Evolutionary conservation across 805 yeast genomes (phyloP).

Genomic region (Starmerella apicola): DNA sequence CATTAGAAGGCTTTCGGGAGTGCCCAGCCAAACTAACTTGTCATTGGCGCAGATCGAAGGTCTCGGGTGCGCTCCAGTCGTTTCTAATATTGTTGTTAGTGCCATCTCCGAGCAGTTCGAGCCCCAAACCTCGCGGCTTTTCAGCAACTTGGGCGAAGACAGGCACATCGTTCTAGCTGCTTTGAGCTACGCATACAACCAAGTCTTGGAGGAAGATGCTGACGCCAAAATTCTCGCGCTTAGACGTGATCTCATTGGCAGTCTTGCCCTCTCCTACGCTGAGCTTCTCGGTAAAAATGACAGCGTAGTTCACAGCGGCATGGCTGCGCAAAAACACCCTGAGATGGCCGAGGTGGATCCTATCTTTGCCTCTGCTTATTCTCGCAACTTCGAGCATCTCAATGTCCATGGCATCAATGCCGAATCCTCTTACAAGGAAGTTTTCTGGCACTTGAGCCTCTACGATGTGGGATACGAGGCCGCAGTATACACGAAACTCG

Average conservation of each 20-base stretch:
- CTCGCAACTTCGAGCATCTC: background rate
- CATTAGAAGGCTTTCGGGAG: constrained; percentile 10
- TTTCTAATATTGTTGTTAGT: constrained; percentile 1
- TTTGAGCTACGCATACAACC: constrained; percentile 4
- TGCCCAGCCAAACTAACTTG: constrained; percentile 9
- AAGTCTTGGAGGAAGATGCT: background rate
- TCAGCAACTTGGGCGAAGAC: constrained; percentile 1
- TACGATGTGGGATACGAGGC: constrained; percentile 5
- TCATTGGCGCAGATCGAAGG: constrained; percentile 12
- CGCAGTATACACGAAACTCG: background rate
- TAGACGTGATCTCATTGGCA: constrained; percentile 8
- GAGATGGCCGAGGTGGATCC: background rate
- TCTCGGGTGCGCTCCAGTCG: constrained; percentile 3
- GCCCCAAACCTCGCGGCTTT: constrained; percentile 7
- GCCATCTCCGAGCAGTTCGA: constrained; percentile 12
- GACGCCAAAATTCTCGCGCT: constrained; percentile 12
- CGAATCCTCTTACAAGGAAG: background rate
- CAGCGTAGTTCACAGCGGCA: background rate
- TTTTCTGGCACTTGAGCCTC: constrained; percentile 1
- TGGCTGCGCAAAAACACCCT: background rate
- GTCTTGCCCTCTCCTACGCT: constrained; percentile 3
- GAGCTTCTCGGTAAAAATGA: background rate
- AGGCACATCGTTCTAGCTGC: constrained; percentile 6
- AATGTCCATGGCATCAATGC: background rate
- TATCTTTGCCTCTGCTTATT: background rate